Base-by-base conservation (phyloP, 2,329 filamentous ascomycete genomes). In the Epichloe festucae region DNA sequence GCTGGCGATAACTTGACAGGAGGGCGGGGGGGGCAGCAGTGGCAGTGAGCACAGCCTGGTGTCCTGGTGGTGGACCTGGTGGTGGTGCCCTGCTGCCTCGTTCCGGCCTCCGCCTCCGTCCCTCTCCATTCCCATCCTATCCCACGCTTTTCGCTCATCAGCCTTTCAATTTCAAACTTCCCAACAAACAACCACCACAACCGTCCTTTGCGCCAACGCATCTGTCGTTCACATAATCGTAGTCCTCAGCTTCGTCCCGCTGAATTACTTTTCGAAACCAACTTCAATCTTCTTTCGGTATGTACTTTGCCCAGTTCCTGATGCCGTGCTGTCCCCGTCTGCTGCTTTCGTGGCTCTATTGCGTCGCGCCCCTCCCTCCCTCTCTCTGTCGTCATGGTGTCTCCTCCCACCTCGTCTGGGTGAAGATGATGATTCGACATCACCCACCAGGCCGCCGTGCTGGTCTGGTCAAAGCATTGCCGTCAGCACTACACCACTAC, bases 351-450 rank as follows among this genome's bases (percentile, higher is more conserved):
- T 42, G 50, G 48, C 48, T 53, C 52, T 43, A 17, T 38, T 46
- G 43, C 38, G 38, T 42, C 44, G 55, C 63, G 60, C 61, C 59
- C 58, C 23, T 27, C 23, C 23, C 60, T 56, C 60, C 58, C 59
- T 58, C 67, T 68, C 59, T 58, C 67, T 68, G 64, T 70, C 67
- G 67, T 69, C 67, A 70, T 70, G 66, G 60, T 60, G 40, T 46
- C 39, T 43, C 46, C 42, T 48, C 47, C 46, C 41, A 19, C 45
- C 14, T 40, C 35, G 5, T 23, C 42, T 34, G 23, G 27, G 47
- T 36, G 43, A 46, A 21, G 47, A 17, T 34, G 21, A 27, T 46
- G 36, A 43, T 35, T 39, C 42, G 39, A 44, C 47, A 41, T n/a
- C 23, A 23, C 10, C 39, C 14, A 17, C 47, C 23, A 35, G 19